Base-by-base conservation (phyloP, 257 asterid genomes). In the Echium plantagineum region DNA sequence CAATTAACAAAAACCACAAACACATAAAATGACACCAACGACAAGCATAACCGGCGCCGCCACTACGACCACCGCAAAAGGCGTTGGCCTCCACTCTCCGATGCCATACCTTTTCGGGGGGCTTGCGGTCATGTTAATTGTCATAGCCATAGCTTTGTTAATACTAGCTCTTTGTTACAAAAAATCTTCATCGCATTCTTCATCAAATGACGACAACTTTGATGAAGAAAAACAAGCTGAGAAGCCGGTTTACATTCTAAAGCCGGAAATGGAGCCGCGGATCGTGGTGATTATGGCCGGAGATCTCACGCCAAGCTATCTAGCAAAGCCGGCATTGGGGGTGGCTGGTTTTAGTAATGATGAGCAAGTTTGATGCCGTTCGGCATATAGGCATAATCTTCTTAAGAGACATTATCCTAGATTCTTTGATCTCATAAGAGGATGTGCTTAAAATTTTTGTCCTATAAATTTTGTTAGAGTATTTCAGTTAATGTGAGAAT, bases 151-250 rank as follows among this genome's bases (percentile, higher is more conserved):
- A 62, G 83, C 86, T 15, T 66, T 83, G 52, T 0, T 76, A 18
- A 64, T 79, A 17, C 15, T 75, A 48, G 78, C 83, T 7, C 80
- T 86, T 56, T 75, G 85, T 12, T 72, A 78, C 61, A 62, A 46
- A 58, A 67, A 53, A 59, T 35, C 76, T 3, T 61, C 58, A 35
- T 35, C 69, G 3, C 31, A 67, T 13, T 35, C 46, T 1, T 35
- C 46, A 12, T 35, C 59, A 1, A 38, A 58, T 1, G 21, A 57
- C 20, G 16, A 57, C 20, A 12, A 57, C 4, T 60, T 4, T 5
- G 35, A 7, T 52, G 67, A 66, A 59, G 62, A 76, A 15, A 72
- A 63, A 24, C 24, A 72, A 58, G 54, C 52, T 9, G 49, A 42
- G n/a, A 75, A 61, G 24, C 6, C 20, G 7, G 22, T 55, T 9